Conservation (phyloP, 495 filamentous ascomycete species). For the Massariosphaeria phaeospora region DNA sequence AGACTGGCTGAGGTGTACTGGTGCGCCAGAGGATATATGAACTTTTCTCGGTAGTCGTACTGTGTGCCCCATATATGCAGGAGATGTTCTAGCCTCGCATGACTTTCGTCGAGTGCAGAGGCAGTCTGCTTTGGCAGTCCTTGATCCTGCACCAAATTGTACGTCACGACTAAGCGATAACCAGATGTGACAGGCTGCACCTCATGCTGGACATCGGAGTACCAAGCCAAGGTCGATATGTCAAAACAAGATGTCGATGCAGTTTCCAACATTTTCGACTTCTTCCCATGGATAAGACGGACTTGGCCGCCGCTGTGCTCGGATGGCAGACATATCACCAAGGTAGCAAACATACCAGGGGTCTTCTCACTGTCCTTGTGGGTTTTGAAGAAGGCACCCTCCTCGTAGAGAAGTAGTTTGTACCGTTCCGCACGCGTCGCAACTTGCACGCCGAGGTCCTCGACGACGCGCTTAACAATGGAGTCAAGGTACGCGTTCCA, state of each 20-base stretch:
- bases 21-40: slow-evolving; percentile 46
- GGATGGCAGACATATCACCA: slow-evolving; percentile 53
- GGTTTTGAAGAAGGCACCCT: slow-evolving; percentile 51
- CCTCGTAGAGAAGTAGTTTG: slow-evolving; percentile 55
- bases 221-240: slow-evolving; percentile 47
- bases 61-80: slow-evolving; percentile 30
- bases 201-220: slow-evolving; percentile 51
- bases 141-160: slow-evolving; percentile 48
- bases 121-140: not conserved
- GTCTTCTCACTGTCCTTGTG: slow-evolving; percentile 53
- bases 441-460: slow-evolving; percentile 4
- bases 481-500: slow-evolving; percentile 36
- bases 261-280: slow-evolving; percentile 39
- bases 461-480: slow-evolving; percentile 28
- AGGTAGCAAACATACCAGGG: slow-evolving; percentile 54
- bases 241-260: slow-evolving; percentile 35
- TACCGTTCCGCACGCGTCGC: slow-evolving; percentile 45
- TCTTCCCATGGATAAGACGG: slow-evolving; percentile 41
- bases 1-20: slow-evolving; percentile 48
- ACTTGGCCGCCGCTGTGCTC: slow-evolving; percentile 51
- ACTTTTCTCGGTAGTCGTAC: not conserved
- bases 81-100: slow-evolving; percentile 26
- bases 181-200: slow-evolving; percentile 49
- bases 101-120: slow-evolving; percentile 15
- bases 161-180: slow-evolving; percentile 51